Evolutionary conservation across 306 rosid genomes (phyloP).

Genomic region (Arachis stenosperma): DNA sequence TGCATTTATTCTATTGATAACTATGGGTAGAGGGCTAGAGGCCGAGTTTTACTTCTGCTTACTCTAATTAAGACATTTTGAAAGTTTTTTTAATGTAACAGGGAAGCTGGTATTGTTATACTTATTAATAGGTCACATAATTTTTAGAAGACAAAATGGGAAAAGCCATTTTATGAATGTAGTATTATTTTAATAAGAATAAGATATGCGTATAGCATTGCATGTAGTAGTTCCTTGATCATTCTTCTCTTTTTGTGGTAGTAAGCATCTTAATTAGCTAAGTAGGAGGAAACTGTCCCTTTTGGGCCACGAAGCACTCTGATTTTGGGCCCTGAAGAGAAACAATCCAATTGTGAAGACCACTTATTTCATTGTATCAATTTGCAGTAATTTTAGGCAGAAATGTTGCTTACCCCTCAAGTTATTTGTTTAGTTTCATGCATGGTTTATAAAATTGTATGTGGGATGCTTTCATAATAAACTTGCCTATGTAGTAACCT

Average conservation of each 20-base stretch:
- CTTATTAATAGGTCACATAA: neutral
- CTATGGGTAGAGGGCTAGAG: neutral
- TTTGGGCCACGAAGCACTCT: neutral
- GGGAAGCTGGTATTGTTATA: neutral
- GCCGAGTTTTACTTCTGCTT: neutral
- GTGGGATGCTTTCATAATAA: neutral
- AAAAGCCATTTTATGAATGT: neutral
- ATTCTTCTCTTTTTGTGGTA: slow-evolving; percentile 4
- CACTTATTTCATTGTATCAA: no score
- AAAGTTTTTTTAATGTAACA: slow-evolving; percentile 6
- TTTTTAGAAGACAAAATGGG: neutral
- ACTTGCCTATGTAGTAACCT: neutral
- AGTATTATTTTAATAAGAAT: slow-evolving; percentile 3
- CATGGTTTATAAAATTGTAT: neutral
- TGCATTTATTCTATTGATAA: neutral
- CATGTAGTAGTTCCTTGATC: neutral
- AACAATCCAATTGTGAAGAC: neutral
- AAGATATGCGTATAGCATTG: neutral
- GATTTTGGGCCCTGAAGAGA: neutral
- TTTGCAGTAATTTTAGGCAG: neutral
- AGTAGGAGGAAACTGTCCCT: neutral
- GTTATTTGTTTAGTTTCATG: neutral
- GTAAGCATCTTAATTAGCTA: neutral
- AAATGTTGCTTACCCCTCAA: neutral
- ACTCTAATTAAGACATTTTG: neutral